A percentile compares a stretch with the other conserved stretches of the same genome.
These are phyloP conservation scores for Nectriaceae sp. DNA, from an alignment of 2,329 filamentous ascomycete genomes.

Conservation along the genomic window DNA sequence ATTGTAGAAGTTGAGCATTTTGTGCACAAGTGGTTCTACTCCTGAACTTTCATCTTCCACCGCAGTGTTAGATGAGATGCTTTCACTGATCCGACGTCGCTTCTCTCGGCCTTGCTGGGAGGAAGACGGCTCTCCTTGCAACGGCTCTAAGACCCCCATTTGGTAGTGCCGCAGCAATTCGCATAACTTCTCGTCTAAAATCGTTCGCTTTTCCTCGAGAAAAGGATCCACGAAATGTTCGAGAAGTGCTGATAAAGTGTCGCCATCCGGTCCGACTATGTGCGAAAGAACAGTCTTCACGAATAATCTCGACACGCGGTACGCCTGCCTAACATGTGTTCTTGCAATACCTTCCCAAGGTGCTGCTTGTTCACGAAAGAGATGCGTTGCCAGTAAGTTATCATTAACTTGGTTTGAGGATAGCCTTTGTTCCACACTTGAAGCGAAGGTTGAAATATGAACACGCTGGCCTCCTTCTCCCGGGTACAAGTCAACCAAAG, in stretches of 20 bases:
- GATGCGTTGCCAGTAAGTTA: conserved; percentile 1
- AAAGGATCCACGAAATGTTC: conserved; percentile 7
- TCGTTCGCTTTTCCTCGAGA: background rate
- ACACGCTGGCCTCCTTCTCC: too few species aligned
- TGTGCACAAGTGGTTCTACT: too few species aligned
- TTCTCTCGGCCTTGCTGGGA: too few species aligned
- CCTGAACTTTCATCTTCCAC: too few species aligned
- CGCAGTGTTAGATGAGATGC: too few species aligned
- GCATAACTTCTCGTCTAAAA: conserved; percentile 2
- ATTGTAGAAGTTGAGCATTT: too few species aligned
- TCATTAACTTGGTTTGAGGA: background rate
- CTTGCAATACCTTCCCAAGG: conserved; percentile 4
- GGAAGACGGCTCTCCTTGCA: too few species aligned
- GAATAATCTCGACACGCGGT: conserved; percentile 3
- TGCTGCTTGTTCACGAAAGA: conserved; percentile 7
- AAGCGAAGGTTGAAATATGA: too few species aligned
- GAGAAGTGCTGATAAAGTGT: background rate
- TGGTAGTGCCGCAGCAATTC: conserved; percentile 3
- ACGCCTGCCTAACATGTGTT: conserved; percentile 4
- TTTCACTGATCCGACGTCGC: too few species aligned
- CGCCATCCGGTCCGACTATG: conserved; percentile 4
- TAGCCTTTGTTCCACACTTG: conserved; percentile 2
- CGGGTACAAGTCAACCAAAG: too few species aligned
- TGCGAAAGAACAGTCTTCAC: conserved; percentile 1
- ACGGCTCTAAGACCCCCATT: too few species aligned